These are phyloP conservation scores for Prosopis cineraria DNA, from an alignment of 306 rosid species.

Conservation along the genomic window DNA sequence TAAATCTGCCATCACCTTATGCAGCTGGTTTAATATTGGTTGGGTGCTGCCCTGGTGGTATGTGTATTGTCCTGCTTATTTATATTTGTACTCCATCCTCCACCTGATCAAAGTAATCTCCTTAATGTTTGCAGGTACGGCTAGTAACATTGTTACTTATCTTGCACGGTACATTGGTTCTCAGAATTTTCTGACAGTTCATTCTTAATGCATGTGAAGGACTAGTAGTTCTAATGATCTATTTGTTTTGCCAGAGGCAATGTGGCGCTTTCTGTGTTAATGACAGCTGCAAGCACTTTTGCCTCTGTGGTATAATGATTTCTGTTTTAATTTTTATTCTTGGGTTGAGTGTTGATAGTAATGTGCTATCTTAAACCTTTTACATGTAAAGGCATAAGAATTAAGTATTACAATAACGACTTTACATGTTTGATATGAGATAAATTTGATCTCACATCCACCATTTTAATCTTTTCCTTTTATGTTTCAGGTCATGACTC, in stretches of 20 bases:
- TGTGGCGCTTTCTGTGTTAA: slow-evolving; percentile 85
- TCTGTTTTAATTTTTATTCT: slow-evolving; percentile 21
- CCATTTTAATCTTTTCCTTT: neutral
- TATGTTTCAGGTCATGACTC: slow-evolving; percentile 82
- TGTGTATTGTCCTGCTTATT: slow-evolving; percentile 24
- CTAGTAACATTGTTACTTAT: slow-evolving; percentile 86
- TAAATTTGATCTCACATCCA: neutral
- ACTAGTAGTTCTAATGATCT: slow-evolving; percentile 31
- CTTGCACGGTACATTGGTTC: slow-evolving; percentile 72
- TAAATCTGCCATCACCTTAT: slow-evolving; percentile 76
- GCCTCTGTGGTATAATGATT: slow-evolving; percentile 64
- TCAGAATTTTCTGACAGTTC: slow-evolving; percentile 13
- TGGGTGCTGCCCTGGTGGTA: slow-evolving; percentile 92
- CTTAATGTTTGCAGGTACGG: slow-evolving; percentile 74
- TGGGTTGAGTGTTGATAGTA: neutral
- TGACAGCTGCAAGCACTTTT: slow-evolving; percentile 89
- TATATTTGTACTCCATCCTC: neutral
- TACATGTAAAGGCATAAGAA: slow-evolving; percentile 10
- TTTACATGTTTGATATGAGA: neutral
- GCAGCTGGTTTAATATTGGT: slow-evolving; percentile 90
- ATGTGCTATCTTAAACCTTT: neutral
- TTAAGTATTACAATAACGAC: neutral
- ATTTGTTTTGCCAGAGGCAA: slow-evolving; percentile 66
- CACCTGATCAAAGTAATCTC: slow-evolving; percentile 6
- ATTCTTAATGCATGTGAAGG: slow-evolving; percentile 12